Percentiles rank a stretch among this genome's conserved stretches.
phyloP scores from a whole-genome alignment of 1,284 basidiomycete genomes.

The Mycosarcoma maydis region DNA sequence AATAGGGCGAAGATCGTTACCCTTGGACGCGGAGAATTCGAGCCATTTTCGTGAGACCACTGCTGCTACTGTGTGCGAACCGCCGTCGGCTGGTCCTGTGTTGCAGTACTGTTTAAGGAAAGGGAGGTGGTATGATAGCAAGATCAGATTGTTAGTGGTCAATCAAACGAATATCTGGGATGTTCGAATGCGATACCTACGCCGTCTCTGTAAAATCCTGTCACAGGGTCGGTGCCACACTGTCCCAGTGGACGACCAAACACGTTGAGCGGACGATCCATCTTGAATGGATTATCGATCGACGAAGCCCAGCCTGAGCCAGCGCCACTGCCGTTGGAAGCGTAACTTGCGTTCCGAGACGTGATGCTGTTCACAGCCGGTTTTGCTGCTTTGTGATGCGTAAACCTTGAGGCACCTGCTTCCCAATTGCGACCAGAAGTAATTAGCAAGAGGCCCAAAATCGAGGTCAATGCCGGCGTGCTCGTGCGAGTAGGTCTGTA shows the following conservation, averaged over 20 bases:
- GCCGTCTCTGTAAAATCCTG: conserved; percentile 55
- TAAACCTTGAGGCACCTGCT: conserved; percentile 4
- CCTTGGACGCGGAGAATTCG: conserved; percentile 49
- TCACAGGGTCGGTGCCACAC: conserved; percentile 50
- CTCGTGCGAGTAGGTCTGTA: not conserved
- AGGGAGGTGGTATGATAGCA: not conserved
- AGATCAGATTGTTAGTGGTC: no score
- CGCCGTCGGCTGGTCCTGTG: conserved; percentile 46
- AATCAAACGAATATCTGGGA: no score
- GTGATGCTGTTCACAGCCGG: conserved; percentile 12
- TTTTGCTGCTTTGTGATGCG: conserved; percentile 17
- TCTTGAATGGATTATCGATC: conserved; percentile 35
- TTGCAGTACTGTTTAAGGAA: conserved; percentile 37
- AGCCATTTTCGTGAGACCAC: conserved; percentile 51
- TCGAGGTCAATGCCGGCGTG: conserved; percentile 3
- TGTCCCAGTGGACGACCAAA: conserved; percentile 42
- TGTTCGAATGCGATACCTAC: conserved; percentile 10
- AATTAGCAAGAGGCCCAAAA: conserved; percentile 12
- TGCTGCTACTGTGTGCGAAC: conserved; percentile 54
- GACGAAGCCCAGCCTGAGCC: not conserved
- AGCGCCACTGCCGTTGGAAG: conserved; percentile 4
- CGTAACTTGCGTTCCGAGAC: conserved; percentile 32
- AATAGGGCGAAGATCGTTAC: conserved; percentile 54
- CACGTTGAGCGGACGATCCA: conserved; percentile 52
- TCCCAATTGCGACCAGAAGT: not conserved